A percentile compares a stretch with the other conserved stretches of the same genome.
Evolutionary conservation across 768 basidiomycete genomes (phyloP).

Genomic region (Tremella mesenterica): DNA sequence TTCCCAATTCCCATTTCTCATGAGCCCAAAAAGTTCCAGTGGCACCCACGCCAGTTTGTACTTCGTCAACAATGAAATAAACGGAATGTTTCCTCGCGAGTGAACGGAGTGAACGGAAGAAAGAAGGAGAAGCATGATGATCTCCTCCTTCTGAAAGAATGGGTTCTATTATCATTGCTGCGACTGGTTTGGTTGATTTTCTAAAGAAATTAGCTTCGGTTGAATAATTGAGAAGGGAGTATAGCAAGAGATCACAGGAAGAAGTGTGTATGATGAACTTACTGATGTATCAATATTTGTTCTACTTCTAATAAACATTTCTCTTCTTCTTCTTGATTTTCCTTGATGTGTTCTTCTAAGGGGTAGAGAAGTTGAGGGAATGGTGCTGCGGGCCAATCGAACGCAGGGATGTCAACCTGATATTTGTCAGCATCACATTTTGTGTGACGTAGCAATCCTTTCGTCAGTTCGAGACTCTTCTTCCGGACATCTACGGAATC

Average conservation of each 20-base stretch:
- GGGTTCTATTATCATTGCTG: conserved; percentile 49
- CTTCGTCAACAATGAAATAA: conserved; percentile 47
- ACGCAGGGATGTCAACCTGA: conserved; percentile 47
- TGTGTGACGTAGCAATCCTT: too few relatives aligned
- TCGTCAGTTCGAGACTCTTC: too few relatives aligned
- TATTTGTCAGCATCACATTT: background rate
- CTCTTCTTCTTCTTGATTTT: conserved; percentile 45
- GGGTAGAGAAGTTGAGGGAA: conserved; percentile 48
- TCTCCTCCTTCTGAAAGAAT: conserved; percentile 48
- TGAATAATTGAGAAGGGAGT: background rate
- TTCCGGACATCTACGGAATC: too few relatives aligned
- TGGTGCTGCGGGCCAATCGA: conserved; percentile 47
- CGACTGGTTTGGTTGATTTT: conserved; percentile 43
- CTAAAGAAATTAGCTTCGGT: conserved; percentile 20
- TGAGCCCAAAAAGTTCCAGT: conserved; percentile 49
- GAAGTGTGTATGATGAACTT: too few relatives aligned
- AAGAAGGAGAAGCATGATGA: conserved; percentile 45
- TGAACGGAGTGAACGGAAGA: conserved; percentile 44
- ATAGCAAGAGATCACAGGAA: too few relatives aligned
- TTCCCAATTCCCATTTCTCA: conserved; percentile 45
- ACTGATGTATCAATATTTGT: conserved; percentile 35
- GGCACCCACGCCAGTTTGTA: conserved; percentile 49
- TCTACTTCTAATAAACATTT: conserved; percentile 40
- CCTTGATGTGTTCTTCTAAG: conserved; percentile 39
- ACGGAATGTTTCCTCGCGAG: conserved; percentile 46